phyloP scores from a whole-genome alignment of 495 filamentous ascomycete species.

The Neurospora sp. region DNA sequence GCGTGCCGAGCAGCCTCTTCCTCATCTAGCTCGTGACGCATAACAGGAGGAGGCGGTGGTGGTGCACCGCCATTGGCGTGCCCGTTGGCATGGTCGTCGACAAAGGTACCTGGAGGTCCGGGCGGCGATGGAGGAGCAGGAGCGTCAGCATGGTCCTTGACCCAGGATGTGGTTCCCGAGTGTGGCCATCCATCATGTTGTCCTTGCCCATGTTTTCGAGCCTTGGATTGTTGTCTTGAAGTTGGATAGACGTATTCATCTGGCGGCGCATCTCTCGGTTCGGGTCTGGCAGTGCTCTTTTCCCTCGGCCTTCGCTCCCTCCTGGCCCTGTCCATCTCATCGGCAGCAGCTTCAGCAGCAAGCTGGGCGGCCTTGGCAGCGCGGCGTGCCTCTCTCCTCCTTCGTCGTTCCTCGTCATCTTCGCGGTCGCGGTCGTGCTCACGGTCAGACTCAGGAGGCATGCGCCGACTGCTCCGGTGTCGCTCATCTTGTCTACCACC shows the following conservation, averaged over 20 bases:
- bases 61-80: not conserved
- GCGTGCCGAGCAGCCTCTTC: constrained; percentile 34
- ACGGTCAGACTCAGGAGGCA: constrained; percentile 4
- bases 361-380: constrained; percentile 19
- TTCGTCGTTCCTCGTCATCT: constrained; percentile 42
- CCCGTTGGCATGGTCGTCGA: constrained; percentile 28
- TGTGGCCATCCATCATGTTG: constrained; percentile 39
- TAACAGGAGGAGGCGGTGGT: constrained; percentile 1
- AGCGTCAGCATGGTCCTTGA: constrained; percentile 49
- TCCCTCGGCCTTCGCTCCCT: constrained; percentile 6
- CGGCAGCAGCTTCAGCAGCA: not conserved
- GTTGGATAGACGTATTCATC: constrained; percentile 35
- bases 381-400: constrained; percentile 37
- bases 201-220: constrained; percentile 25
- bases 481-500: constrained; percentile 10
- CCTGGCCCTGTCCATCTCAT: not conserved
- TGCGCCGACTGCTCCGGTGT: constrained; percentile 12
- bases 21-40: constrained; percentile 34
- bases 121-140: constrained; percentile 34
- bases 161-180: constrained; percentile 48
- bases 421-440: not conserved
- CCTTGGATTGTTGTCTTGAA: constrained; percentile 16
- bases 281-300: constrained; percentile 12
- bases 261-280: constrained; percentile 21
- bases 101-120: constrained; percentile 14